Evolutionary conservation across 306 rosid genomes (phyloP).

Genomic region (Canavalia gladiata): DNA sequence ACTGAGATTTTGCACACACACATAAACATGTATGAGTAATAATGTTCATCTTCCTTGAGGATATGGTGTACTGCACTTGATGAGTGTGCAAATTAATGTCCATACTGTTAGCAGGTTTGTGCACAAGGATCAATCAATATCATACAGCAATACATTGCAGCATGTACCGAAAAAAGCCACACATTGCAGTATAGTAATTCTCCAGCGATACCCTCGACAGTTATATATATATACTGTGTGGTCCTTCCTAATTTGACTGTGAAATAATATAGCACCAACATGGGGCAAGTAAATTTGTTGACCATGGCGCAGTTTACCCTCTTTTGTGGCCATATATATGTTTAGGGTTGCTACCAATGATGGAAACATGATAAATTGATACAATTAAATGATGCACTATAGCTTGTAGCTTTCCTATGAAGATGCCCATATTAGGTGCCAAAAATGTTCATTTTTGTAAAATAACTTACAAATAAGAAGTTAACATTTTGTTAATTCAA

Average conservation of each 20-base stretch:
- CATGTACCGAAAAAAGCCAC: slow-evolving; percentile 45
- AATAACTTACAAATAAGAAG: not conserved
- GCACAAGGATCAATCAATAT: slow-evolving; percentile 50
- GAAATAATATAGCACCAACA: slow-evolving; percentile 29
- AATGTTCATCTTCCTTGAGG: not conserved
- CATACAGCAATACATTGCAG: slow-evolving; percentile 49
- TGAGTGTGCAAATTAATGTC: slow-evolving; percentile 33
- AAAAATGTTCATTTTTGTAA: not conserved
- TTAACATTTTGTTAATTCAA: not conserved
- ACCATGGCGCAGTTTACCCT: slow-evolving; percentile 11
- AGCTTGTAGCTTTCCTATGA: not conserved
- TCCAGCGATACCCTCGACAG: slow-evolving; percentile 50
- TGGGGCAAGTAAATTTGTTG: not conserved
- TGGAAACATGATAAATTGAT: not conserved
- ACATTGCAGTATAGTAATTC: slow-evolving; percentile 40
- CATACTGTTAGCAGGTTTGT: slow-evolving; percentile 42
- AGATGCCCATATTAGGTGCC: not conserved
- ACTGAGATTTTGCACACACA: slow-evolving; percentile 31
- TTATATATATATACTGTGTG: slow-evolving; percentile 29
- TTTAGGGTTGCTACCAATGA: slow-evolving; percentile 16
- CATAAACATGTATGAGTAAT: not conserved
- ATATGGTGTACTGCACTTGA: slow-evolving; percentile 35
- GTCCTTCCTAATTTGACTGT: slow-evolving; percentile 42
- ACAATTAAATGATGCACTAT: not conserved
- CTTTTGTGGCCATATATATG: not conserved